phyloP scores from a whole-genome alignment of 768 basidiomycete species.

The Boletus rubescentipes region DNA sequence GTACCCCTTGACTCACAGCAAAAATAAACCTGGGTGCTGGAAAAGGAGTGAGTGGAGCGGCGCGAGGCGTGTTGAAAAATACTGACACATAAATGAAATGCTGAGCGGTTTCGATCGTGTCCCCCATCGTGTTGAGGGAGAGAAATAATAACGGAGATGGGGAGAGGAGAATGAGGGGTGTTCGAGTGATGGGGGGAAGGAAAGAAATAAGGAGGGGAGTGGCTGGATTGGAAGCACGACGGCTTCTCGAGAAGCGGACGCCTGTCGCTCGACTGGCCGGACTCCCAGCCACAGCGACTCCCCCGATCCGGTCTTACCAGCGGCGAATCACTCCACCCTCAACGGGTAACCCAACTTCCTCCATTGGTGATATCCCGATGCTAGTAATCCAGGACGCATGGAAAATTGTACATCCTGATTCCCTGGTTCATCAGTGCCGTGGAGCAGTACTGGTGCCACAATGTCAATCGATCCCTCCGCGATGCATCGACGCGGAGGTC shows the following conservation, averaged over 20 bases:
- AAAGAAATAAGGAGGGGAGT: slow-evolving; percentile 29
- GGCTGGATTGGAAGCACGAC: slow-evolving; percentile 26
- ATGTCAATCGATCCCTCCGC: slow-evolving; percentile 1
- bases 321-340: slow-evolving; percentile 24
- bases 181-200: slow-evolving; percentile 13
- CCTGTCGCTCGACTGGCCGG: slow-evolving; percentile 18
- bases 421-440: neutral
- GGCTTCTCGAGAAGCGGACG: slow-evolving; percentile 31
- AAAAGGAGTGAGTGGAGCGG: slow-evolving; percentile 12
- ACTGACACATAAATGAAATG: slow-evolving; percentile 75
- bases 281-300: slow-evolving; percentile 27
- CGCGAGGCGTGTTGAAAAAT: neutral
- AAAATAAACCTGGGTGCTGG: slow-evolving; percentile 72
- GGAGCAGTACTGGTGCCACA: no score
- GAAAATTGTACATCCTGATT: neutral
- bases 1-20: slow-evolving; percentile 59
- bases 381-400: neutral
- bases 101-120: slow-evolving; percentile 57
- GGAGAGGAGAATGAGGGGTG: slow-evolving; percentile 1
- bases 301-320: slow-evolving; percentile 30
- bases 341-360: slow-evolving; percentile 18
- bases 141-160: slow-evolving; percentile 9
- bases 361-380: neutral
- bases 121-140: slow-evolving; percentile 35
- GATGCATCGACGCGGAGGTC: slow-evolving; percentile 4